These are phyloP conservation scores for Suhomyces pyralidae DNA, from an alignment of 805 yeast species.

Conservation along the genomic window DNA sequence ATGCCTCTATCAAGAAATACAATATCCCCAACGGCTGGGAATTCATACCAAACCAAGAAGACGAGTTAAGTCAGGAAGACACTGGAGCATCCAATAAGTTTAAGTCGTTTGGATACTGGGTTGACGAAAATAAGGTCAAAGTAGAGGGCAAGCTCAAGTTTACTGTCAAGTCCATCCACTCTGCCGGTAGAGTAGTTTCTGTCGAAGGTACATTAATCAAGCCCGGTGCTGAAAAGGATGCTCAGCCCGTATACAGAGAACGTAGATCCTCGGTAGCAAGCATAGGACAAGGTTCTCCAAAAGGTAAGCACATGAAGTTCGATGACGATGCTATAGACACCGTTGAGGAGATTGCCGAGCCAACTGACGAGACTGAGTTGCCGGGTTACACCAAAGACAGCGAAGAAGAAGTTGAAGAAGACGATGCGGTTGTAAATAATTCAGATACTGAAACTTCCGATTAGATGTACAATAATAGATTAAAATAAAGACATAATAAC, in stretches of 20 bases:
- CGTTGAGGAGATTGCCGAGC: slow-evolving; percentile 12
- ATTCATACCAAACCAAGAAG: slow-evolving; percentile 76
- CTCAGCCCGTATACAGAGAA: slow-evolving; percentile 51
- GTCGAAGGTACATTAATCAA: slow-evolving; percentile 80
- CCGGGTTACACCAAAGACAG: slow-evolving; percentile 17
- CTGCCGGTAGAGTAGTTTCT: slow-evolving; percentile 78
- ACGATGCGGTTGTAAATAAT: slow-evolving; percentile 19
- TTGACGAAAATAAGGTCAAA: slow-evolving; percentile 66
- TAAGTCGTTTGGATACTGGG: slow-evolving; percentile 83
- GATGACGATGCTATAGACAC: slow-evolving; percentile 14
- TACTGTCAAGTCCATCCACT: slow-evolving; percentile 66
- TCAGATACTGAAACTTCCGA: slow-evolving; percentile 18
- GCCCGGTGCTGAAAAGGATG: slow-evolving; percentile 55
- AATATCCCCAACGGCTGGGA: slow-evolving; percentile 86
- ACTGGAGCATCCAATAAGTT: slow-evolving; percentile 23
- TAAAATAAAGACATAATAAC: neutral
- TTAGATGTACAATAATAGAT: neutral
- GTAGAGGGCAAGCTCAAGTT: slow-evolving; percentile 83
- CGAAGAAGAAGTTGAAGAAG: slow-evolving; percentile 20
- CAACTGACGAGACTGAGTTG: slow-evolving; percentile 14
- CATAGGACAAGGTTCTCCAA: slow-evolving; percentile 1
- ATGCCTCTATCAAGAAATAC: slow-evolving; percentile 83
- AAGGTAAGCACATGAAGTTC: slow-evolving; percentile 43
- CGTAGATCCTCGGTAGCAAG: slow-evolving; percentile 24
- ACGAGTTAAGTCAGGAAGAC: slow-evolving; percentile 35